phyloP scores from a whole-genome alignment of 345 rosid species.

The Abelmoschus esculentus region DNA sequence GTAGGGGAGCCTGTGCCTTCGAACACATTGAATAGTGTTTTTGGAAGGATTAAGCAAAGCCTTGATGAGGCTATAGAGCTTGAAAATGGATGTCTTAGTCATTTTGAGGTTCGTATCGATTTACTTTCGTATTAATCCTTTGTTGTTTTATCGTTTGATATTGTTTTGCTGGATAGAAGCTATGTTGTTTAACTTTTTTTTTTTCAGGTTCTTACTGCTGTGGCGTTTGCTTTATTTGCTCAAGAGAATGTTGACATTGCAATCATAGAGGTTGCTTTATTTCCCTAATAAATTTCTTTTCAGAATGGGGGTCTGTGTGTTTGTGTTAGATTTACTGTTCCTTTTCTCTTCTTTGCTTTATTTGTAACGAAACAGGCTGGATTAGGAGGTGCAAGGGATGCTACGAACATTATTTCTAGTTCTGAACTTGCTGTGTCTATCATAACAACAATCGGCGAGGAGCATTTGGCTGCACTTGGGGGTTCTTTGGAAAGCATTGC shows the following conservation, averaged over 20 bases:
- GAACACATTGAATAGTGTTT: constrained; percentile 42
- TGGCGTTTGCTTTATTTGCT: constrained; percentile 65
- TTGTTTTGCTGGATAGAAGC: no score
- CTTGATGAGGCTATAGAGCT: constrained; percentile 49
- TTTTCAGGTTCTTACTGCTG: constrained; percentile 75
- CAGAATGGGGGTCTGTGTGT: no score
- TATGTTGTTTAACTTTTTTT: background rate
- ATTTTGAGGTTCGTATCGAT: constrained; percentile 64
- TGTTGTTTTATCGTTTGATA: no score
- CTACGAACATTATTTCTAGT: constrained; percentile 62
- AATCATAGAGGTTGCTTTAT: constrained; percentile 56
- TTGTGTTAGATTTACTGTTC: background rate
- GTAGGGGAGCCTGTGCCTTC: constrained; percentile 54
- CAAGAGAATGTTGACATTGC: constrained; percentile 71
- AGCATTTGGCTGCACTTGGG: constrained; percentile 78
- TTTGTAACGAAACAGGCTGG: constrained; percentile 48
- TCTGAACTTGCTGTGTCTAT: constrained; percentile 58
- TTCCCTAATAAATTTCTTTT: background rate
- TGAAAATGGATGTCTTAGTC: constrained; percentile 66
- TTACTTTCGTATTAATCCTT: no score
- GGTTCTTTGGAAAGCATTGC: constrained; percentile 88
- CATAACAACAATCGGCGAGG: constrained; percentile 77
- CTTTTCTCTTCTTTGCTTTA: background rate
- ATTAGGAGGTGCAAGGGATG: constrained; percentile 88
- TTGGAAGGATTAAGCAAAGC: constrained; percentile 36